These are phyloP conservation scores for Aechmea fasciata DNA, from an alignment of 176 grass and related monocot genomes.

Conservation along the genomic window DNA sequence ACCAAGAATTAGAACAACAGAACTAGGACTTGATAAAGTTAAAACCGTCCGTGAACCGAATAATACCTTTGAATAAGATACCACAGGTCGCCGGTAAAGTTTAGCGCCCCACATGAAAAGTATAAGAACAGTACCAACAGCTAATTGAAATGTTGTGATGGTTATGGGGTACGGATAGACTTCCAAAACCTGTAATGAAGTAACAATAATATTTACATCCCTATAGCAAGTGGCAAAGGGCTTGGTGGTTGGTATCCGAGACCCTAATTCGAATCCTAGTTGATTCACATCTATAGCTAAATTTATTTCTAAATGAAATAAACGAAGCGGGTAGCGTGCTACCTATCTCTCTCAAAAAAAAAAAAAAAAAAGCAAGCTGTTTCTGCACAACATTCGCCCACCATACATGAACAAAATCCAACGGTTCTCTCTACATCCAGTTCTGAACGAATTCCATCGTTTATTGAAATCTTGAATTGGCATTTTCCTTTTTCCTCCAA, in stretches of 20 bases:
- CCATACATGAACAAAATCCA: not conserved
- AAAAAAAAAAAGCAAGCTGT: not conserved
- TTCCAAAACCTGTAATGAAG: slow-evolving; percentile 49
- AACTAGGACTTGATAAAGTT: slow-evolving; percentile 13
- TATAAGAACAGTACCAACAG: slow-evolving; percentile 46
- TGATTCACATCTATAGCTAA: too few species aligned
- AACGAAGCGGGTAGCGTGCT: too few species aligned
- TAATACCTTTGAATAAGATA: slow-evolving; percentile 57
- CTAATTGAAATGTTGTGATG: slow-evolving; percentile 70
- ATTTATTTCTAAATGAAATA: too few species aligned
- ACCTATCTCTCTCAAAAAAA: too few species aligned
- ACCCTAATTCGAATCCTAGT: too few species aligned
- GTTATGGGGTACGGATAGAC: slow-evolving; percentile 70
- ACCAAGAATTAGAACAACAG: slow-evolving; percentile 15
- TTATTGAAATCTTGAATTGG: too few species aligned
- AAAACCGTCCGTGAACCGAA: not conserved
- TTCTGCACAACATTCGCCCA: not conserved
- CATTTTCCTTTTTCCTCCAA: too few species aligned
- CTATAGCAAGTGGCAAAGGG: too few species aligned
- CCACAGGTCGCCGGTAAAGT: slow-evolving; percentile 61
- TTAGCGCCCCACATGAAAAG: slow-evolving; percentile 61
- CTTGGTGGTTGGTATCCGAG: too few species aligned
- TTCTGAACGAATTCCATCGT: too few species aligned
- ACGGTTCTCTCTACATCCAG: too few species aligned
- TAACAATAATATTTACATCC: not conserved